phyloP scores from a whole-genome alignment of 495 filamentous ascomycete genomes.

The Lasiosphaeria miniovina region DNA sequence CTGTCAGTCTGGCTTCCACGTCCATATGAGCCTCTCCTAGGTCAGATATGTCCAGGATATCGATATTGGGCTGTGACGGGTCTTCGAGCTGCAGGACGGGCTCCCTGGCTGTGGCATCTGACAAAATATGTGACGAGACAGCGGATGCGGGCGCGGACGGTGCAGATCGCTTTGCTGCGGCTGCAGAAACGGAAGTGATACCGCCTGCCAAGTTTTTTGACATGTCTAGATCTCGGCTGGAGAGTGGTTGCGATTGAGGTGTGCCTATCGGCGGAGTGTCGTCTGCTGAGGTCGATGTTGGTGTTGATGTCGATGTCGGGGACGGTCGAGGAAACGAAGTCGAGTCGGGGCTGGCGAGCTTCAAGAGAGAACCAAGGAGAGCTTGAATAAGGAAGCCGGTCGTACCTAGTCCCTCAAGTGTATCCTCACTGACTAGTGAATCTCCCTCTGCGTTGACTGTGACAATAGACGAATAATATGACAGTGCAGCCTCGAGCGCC shows the following conservation, averaged over 20 bases:
- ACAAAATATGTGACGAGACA: constrained; percentile 10
- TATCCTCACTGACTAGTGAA: constrained; percentile 84
- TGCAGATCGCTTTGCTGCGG: constrained; percentile 11
- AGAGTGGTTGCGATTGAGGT: constrained; percentile 6
- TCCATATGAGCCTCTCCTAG: constrained; percentile 28
- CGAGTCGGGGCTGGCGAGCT: constrained; percentile 45
- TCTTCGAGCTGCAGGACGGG: constrained; percentile 17
- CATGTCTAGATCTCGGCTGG: constrained; percentile 8
- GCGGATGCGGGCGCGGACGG: constrained; percentile 6
- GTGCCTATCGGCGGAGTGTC: constrained; percentile 6
- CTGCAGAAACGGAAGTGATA: constrained; percentile 9
- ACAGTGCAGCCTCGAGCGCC: constrained; percentile 78
- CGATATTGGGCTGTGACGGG: constrained; percentile 22
- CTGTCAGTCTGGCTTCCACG: constrained; percentile 49
- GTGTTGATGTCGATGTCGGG: constrained; percentile 2
- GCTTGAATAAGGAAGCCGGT: constrained; percentile 67
- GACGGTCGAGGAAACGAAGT: constrained; percentile 10
- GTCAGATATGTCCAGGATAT: constrained; percentile 25
- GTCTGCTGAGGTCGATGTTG: no score
- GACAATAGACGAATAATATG: constrained; percentile 87
- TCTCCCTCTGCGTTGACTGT: constrained; percentile 93
- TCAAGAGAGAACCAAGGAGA: constrained; percentile 65
- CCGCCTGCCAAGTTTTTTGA: constrained; percentile 18
- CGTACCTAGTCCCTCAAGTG: constrained; percentile 92
- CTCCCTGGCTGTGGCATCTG: constrained; percentile 12